These are phyloP conservation scores for Penicillium sp. DNA, from an alignment of 2,329 filamentous ascomycete genomes.

Conservation along the genomic window DNA sequence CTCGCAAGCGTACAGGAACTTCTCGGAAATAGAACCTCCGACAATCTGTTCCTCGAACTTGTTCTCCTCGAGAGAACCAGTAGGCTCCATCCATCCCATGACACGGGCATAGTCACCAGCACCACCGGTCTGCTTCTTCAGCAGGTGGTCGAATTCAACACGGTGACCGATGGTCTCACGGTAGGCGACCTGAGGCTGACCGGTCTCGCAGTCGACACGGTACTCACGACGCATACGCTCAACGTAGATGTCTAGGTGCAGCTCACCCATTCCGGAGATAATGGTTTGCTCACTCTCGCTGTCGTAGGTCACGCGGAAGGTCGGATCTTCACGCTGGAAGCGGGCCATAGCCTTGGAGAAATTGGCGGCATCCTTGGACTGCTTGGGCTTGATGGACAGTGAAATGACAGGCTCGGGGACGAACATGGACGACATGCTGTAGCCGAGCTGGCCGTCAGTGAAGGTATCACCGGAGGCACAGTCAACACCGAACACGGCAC, in stretches of 20 bases:
- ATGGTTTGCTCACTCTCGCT: constrained; percentile 93
- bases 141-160: constrained; percentile 86
- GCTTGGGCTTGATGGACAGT: constrained; percentile 94
- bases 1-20: constrained; percentile 90
- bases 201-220: constrained; percentile 93
- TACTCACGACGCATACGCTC: constrained; percentile 97
- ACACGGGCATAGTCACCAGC: constrained; percentile 95
- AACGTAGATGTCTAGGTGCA: constrained; percentile 96
- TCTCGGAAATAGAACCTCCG: constrained; percentile 91
- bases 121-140: constrained; percentile 95
- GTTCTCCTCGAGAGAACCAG: constrained; percentile 70
- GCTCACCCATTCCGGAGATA: constrained; percentile 96
- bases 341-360: constrained; percentile 99
- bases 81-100: constrained; percentile 88
- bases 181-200: constrained; percentile 95
- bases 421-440: constrained; percentile 96
- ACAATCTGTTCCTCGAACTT: constrained; percentile 84
- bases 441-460: constrained; percentile 88
- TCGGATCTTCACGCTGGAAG: constrained; percentile 97
- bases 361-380: constrained; percentile 85
- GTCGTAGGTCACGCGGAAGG: constrained; percentile 93
- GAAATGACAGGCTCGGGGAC: constrained; percentile 98
- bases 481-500: constrained; percentile 96
- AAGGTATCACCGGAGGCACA: constrained; percentile 98
- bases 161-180: constrained; percentile 84